Conservation (phyloP, 1,284 basidiomycete species). For the Xanthoconium separans region DNA sequence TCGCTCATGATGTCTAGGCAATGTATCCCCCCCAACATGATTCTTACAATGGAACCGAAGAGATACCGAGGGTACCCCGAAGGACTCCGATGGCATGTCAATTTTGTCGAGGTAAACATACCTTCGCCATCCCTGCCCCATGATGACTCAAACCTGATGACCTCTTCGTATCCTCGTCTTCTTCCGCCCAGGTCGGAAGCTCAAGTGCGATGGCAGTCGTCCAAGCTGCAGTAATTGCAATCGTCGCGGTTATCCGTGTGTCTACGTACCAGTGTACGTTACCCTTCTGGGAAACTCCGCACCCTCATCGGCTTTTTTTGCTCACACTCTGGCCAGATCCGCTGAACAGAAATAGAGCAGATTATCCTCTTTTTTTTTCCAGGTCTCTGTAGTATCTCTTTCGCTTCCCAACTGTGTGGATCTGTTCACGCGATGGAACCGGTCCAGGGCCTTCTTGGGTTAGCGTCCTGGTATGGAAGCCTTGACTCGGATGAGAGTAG, state of each 20-base stretch:
- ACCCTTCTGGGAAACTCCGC: conserved; percentile 5
- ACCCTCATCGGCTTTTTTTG: neutral
- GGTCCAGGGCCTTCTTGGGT: conserved; percentile 14
- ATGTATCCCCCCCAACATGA: conserved; percentile 13
- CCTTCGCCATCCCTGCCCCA: neutral
- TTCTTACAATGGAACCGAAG: conserved; percentile 14
- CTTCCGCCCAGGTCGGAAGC: conserved; percentile 46
- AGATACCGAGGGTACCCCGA: conserved; percentile 42
- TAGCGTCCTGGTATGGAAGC: conserved; percentile 5
- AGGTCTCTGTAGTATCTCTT: conserved; percentile 10
- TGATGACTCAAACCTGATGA: neutral
- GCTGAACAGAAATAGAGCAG: conserved; percentile 34
- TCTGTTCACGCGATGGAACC: conserved; percentile 24
- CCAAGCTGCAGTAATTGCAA: conserved; percentile 57
- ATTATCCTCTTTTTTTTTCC: neutral
- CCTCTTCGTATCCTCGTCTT: neutral
- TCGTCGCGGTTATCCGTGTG: conserved; percentile 46
- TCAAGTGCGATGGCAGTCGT: conserved; percentile 57
- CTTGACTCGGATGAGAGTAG: conserved; percentile 7
- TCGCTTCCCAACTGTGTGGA: conserved; percentile 26
- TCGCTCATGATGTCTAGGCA: conserved; percentile 5
- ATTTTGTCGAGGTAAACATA: conserved; percentile 51
- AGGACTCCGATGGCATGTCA: conserved; percentile 57
- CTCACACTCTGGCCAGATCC: conserved; percentile 21
- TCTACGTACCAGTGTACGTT: conserved; percentile 55